Evolutionary conservation across 2,329 filamentous ascomycete species (phyloP).

Genomic region (Ploettnerulaceae sp.): DNA sequence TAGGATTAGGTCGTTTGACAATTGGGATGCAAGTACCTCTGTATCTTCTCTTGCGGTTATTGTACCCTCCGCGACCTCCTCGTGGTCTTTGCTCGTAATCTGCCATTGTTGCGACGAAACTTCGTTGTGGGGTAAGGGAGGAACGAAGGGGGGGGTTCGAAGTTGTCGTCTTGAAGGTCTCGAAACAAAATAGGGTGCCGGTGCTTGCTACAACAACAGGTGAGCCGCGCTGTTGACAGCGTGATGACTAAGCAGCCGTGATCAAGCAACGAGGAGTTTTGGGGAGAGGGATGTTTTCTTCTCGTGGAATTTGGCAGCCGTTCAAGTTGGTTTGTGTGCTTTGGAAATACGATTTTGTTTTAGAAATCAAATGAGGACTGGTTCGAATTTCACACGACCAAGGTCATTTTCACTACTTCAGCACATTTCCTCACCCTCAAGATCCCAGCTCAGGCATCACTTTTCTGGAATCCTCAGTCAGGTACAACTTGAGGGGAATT

Average conservation of each 20-base stretch:
- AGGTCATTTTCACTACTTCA: neutral
- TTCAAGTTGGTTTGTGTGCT: too few species aligned
- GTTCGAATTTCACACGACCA: neutral
- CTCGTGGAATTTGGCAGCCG: too few species aligned
- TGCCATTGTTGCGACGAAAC: slow-evolving; percentile 38
- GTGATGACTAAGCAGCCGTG: too few species aligned
- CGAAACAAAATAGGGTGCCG: slow-evolving; percentile 16
- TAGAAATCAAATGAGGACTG: too few species aligned
- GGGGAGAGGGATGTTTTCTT: too few species aligned
- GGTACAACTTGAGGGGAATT: slow-evolving; percentile 15
- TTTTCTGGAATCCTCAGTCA: neutral
- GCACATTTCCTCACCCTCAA: too few species aligned
- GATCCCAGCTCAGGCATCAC: neutral
- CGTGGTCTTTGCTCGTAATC: slow-evolving; percentile 43
- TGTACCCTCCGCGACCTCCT: slow-evolving; percentile 40
- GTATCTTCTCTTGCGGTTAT: slow-evolving; percentile 71
- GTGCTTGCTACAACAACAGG: neutral
- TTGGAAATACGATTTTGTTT: too few species aligned
- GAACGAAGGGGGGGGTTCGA: too few species aligned
- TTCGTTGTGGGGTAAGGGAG: slow-evolving; percentile 1
- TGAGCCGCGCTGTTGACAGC: neutral
- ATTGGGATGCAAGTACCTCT: slow-evolving; percentile 53
- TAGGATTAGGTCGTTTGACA: slow-evolving; percentile 1
- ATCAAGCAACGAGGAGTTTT: too few species aligned
- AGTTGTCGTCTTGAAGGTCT: slow-evolving; percentile 5